Evolutionary conservation across 352 stramenopile species (phyloP), one percentile per base, ranked within the genome.

Genomic region (Pythium vanterpoolii): DNA sequence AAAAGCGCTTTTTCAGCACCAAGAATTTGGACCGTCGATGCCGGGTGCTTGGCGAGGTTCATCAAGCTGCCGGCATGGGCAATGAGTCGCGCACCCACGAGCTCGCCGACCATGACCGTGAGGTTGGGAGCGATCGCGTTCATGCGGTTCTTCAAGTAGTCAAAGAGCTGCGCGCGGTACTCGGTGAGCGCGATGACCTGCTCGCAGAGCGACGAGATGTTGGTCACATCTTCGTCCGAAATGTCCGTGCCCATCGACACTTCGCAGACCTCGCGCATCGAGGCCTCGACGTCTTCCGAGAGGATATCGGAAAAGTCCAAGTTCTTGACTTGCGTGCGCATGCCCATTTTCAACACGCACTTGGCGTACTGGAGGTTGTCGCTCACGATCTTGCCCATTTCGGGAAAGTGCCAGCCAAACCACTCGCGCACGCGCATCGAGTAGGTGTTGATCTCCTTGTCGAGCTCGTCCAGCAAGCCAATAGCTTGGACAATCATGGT

Each of bases 381-480:
- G 39, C 90, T 96, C 31, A 99, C 85, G 43, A 99, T 97, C 76
- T 98, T 98, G 72, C 94, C 93, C 78, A 99, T 96, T 69, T 99
- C 97, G 16, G 89, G 92, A 59, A 98, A 95, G 76, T 98, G 95
- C 95, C 95, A 98, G 62, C 95, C 94, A 68, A 98, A 98, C 98
- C 98, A 99, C 83, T 99, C 98, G 56, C 97, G 97, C 46, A 99
- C 97, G 62, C 98, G 84, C 98, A 99, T 99, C 44, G 98, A 98
- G 84, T 99, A 99, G 60, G 96, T 99, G 84, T 99, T 99, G 78
- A 99, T 99, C 80, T 99, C 98, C 88, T 99, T 99, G 87, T 99
- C 98, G 16, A 99, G 85, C 74, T 99, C 97, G 81, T 99, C 98
- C 14, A 99, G 79, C 45, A 99, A 79, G 13, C 96, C 96, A 51